Evolutionary conservation across 2,329 filamentous ascomycete species (phyloP).

Genomic region (Cordyceps fumosorosea): DNA sequence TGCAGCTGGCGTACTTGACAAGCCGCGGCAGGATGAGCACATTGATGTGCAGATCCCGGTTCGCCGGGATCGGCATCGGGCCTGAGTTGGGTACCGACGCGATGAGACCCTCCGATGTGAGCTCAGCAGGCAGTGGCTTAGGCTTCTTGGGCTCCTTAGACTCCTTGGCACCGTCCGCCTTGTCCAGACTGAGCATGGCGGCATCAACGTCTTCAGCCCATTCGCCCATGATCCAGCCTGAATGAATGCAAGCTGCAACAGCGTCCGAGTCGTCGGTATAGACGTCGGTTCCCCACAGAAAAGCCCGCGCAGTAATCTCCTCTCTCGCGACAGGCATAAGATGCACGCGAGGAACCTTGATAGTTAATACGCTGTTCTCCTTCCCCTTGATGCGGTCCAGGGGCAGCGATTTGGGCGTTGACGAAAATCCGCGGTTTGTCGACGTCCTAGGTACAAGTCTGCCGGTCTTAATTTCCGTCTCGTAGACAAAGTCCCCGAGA

Average conservation of each 20-base stretch:
- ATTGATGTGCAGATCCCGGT: constrained; percentile 81
- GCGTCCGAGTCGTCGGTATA: constrained; percentile 96
- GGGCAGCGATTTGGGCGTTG: constrained; percentile 66
- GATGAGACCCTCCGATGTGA: constrained; percentile 38
- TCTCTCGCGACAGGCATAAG: constrained; percentile 64
- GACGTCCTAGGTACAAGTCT: constrained; percentile 37
- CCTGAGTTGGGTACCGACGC: constrained; percentile 50
- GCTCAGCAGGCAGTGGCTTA: constrained; percentile 20
- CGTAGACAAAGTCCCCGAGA: constrained; percentile 78
- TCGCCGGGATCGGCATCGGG: constrained; percentile 56
- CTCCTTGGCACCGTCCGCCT: constrained; percentile 25
- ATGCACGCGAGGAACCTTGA: constrained; percentile 78
- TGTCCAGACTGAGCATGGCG: constrained; percentile 54
- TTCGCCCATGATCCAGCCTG: constrained; percentile 84
- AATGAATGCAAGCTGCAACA: constrained; percentile 86
- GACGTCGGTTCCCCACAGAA: constrained; percentile 87
- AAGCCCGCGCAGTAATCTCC: constrained; percentile 73
- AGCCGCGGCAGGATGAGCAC: constrained; percentile 75
- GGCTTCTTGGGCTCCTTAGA: constrained; percentile 28
- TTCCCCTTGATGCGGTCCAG: constrained; percentile 64
- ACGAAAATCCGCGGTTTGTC: constrained; percentile 38
- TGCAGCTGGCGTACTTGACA: constrained; percentile 66
- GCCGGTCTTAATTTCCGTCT: constrained; percentile 54
- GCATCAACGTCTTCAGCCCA: constrained; percentile 75
- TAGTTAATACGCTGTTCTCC: constrained; percentile 83